A percentile compares a stretch with the other conserved stretches of the same genome.
Evolutionary conservation across 2,329 filamentous ascomycete genomes (phyloP).

Genomic region (Hirsutella minnesotensis): DNA sequence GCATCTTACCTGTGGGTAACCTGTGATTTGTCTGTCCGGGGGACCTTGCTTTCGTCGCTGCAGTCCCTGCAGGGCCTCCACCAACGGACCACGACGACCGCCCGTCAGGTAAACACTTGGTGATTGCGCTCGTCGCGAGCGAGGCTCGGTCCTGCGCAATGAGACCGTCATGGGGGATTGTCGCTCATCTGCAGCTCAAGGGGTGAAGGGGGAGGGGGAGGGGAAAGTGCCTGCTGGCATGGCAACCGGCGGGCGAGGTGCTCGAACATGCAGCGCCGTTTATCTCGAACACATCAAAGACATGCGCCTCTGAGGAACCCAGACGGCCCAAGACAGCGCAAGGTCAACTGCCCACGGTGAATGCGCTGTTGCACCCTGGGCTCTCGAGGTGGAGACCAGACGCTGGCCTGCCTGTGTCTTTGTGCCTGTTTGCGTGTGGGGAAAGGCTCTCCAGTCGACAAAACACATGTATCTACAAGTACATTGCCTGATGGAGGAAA

Average conservation of each 20-base stretch:
- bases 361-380: no score
- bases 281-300: background rate
- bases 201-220: background rate
- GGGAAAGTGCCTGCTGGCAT: slow-evolving; percentile 3
- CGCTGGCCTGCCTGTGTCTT: no score
- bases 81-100: background rate
- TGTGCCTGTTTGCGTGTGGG: no score
- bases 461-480: no score
- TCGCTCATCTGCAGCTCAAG: background rate
- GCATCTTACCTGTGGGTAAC: slow-evolving; percentile 1
- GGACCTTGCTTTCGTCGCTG: background rate
- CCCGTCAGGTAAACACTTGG: background rate
- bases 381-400: no score
- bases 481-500: no score
- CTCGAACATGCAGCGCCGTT: background rate
- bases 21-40: slow-evolving; percentile 1
- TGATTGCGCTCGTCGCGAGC: background rate
- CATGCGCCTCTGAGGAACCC: no score
- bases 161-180: background rate
- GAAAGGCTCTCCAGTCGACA: no score
- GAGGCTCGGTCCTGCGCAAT: background rate
- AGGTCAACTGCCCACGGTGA: no score
- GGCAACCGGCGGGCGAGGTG: slow-evolving; percentile 1
- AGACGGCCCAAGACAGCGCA: no score
- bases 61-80: background rate